A percentile compares a stretch with the other conserved stretches of the same genome.
Conservation (phyloP, 1,139 yeast genomes). For the Pichiaceae sp. region DNA sequence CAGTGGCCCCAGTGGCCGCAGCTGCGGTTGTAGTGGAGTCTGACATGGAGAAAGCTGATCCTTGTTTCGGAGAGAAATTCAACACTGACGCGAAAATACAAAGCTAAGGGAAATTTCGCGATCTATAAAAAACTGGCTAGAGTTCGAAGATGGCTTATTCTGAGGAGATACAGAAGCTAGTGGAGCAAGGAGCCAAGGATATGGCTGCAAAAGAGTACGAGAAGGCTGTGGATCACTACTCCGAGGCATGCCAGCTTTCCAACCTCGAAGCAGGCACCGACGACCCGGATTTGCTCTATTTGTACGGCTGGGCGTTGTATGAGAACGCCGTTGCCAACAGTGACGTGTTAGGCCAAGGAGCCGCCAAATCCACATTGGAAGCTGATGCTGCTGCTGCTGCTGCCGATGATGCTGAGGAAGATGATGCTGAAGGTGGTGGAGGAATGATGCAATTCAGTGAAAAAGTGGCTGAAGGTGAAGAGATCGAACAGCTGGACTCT, state of each 20-base stretch:
- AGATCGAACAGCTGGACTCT: constrained; percentile 28
- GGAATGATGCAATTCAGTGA: constrained; percentile 16
- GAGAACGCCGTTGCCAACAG: constrained; percentile 68
- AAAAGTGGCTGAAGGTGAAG: constrained; percentile 26
- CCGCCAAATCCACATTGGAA: constrained; percentile 9
- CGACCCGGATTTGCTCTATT: constrained; percentile 62
- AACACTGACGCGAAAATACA: background rate
- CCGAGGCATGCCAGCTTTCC: constrained; percentile 60
- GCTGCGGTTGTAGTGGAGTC: constrained; percentile 1
- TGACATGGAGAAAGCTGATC: background rate
- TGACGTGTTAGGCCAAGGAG: constrained; percentile 67
- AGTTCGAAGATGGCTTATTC: constrained; percentile 1
- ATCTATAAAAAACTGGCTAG: background rate
- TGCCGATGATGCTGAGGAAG: constrained; percentile 20
- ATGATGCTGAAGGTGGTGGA: constrained; percentile 35
- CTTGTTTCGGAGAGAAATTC: background rate
- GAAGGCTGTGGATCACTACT: constrained; percentile 61
- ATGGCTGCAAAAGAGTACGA: constrained; percentile 62
- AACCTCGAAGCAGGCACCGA: constrained; percentile 46
- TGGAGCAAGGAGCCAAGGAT: constrained; percentile 52
- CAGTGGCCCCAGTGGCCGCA: constrained; percentile 3
- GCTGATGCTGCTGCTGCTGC: constrained; percentile 15
- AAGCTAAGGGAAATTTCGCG: background rate
- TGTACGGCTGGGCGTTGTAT: constrained; percentile 78
- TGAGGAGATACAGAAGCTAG: constrained; percentile 25